phyloP scores from a whole-genome alignment of 768 basidiomycete species.

The Scleroderma citrinum region DNA sequence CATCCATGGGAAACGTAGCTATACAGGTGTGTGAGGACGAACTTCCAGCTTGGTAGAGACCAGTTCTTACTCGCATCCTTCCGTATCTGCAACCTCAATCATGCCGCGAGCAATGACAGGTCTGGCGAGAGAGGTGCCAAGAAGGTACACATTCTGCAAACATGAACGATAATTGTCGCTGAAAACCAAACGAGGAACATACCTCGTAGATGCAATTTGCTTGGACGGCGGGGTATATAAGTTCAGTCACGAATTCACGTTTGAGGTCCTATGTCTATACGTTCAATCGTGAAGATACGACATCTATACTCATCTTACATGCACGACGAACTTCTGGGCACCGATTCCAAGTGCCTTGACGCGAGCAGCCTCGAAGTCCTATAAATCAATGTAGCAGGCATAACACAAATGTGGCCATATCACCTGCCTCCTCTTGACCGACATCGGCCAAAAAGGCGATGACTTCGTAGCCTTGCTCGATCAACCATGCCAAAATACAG shows the following conservation, averaged over 20 bases:
- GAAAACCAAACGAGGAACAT: conserved; percentile 6
- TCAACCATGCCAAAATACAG: conserved; percentile 98
- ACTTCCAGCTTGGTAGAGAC: neutral
- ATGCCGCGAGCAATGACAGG: conserved; percentile 99
- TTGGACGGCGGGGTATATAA: conserved; percentile 98
- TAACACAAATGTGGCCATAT: neutral
- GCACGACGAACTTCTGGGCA: conserved; percentile 93
- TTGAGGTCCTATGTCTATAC: conserved; percentile 70
- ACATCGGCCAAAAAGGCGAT: conserved; percentile 97
- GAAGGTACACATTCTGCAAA: conserved; percentile 86
- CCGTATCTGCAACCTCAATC: conserved; percentile 86
- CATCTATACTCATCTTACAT: conserved; percentile 39
- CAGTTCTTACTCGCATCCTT: conserved; percentile 86
- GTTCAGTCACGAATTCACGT: conserved; percentile 90
- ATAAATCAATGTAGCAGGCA: conserved; percentile 6
- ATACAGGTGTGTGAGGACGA: neutral
- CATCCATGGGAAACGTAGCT: conserved; percentile 98
- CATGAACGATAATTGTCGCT: neutral
- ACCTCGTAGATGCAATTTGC: conserved; percentile 99
- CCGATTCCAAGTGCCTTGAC: conserved; percentile 86
- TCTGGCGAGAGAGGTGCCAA: conserved; percentile 95
- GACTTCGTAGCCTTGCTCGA: conserved; percentile 97
- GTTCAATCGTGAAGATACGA: neutral
- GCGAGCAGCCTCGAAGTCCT: conserved; percentile 93
- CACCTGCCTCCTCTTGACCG: conserved; percentile 76